A percentile compares a stretch with the other conserved stretches of the same genome.
Conservation (phyloP, 1,139 yeast species). For the Diutina catenulata region DNA sequence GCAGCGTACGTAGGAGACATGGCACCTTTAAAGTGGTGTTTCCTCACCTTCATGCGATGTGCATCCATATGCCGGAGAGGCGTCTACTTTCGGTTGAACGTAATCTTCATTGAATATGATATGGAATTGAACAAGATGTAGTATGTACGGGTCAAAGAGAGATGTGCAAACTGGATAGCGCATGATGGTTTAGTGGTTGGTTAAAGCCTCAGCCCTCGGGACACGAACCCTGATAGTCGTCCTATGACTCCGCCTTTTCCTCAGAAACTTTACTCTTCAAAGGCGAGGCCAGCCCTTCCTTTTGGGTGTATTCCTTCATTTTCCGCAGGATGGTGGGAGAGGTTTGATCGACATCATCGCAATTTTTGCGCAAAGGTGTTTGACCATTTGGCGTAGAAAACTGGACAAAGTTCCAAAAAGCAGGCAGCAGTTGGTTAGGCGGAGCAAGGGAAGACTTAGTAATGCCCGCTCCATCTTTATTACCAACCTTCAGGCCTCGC, state of each 20-base stretch:
- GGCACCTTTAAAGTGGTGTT: no score
- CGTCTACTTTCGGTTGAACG: no score
- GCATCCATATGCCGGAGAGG: no score
- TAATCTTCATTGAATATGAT: no score
- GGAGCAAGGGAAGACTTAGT: conserved; percentile 13
- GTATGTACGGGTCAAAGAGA: no score
- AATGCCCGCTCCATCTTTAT: conserved; percentile 10
- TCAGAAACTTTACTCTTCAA: background rate
- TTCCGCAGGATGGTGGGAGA: conserved; percentile 31
- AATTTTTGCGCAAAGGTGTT: conserved; percentile 29
- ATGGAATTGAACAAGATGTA: no score
- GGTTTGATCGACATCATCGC: conserved; percentile 26
- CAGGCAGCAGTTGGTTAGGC: conserved; percentile 49
- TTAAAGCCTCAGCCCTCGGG: no score
- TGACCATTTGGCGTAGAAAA: conserved; percentile 57
- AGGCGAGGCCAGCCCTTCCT: conserved; percentile 4
- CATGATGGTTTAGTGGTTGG: no score
- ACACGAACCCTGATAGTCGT: background rate
- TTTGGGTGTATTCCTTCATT: conserved; percentile 9
- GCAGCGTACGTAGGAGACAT: conserved; percentile 38
- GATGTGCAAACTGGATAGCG: no score
- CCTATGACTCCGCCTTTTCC: background rate
- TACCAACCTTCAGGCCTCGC: conserved; percentile 40
- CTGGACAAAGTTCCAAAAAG: conserved; percentile 70
- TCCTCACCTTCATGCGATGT: no score